Percentiles rank a stretch among this genome's conserved stretches.
Evolutionary conservation across 2,329 filamentous ascomycete species (phyloP).

Genomic region (Orbilia blumenaviensis): DNA sequence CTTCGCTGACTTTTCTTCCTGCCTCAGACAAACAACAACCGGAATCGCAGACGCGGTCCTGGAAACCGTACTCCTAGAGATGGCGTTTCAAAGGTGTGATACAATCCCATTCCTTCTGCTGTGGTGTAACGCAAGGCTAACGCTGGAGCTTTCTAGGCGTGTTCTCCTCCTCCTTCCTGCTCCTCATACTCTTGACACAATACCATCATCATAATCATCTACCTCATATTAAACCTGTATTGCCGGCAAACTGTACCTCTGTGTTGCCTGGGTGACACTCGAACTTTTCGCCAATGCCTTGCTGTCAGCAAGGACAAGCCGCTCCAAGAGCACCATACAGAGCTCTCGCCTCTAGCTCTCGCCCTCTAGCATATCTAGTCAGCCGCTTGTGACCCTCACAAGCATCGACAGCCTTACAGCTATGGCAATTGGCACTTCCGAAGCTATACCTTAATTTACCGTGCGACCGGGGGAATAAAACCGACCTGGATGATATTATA

Average conservation of each 20-base stretch:
- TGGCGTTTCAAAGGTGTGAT: slow-evolving; percentile 53
- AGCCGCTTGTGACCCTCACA: slow-evolving; percentile 29
- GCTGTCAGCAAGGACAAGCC: slow-evolving; percentile 27
- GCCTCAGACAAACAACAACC: slow-evolving; percentile 46
- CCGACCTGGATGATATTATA: slow-evolving; percentile 10
- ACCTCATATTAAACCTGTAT: slow-evolving; percentile 48
- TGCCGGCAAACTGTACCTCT: slow-evolving; percentile 45
- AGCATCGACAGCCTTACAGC: slow-evolving; percentile 37
- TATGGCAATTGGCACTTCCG: slow-evolving; percentile 25
- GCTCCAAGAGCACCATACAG: slow-evolving; percentile 7
- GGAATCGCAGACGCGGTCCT: slow-evolving; percentile 49
- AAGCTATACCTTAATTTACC: background rate
- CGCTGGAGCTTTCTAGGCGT: slow-evolving; percentile 37
- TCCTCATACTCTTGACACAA: slow-evolving; percentile 38
- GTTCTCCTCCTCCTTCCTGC: slow-evolving; percentile 49
- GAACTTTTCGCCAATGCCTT: slow-evolving; percentile 16
- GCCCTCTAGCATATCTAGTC: slow-evolving; percentile 46
- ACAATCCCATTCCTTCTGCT: background rate
- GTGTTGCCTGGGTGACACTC: slow-evolving; percentile 36
- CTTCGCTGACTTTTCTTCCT: background rate
- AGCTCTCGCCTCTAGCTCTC: slow-evolving; percentile 7
- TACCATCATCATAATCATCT: slow-evolving; percentile 14
- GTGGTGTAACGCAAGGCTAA: slow-evolving; percentile 23
- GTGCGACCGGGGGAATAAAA: background rate
- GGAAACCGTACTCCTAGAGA: slow-evolving; percentile 54